A percentile compares a stretch with the other conserved stretches of the same genome.
These are phyloP conservation scores for Phaeosphaeria sp. DNA, from an alignment of 2,329 filamentous ascomycete genomes.

Conservation along the genomic window DNA sequence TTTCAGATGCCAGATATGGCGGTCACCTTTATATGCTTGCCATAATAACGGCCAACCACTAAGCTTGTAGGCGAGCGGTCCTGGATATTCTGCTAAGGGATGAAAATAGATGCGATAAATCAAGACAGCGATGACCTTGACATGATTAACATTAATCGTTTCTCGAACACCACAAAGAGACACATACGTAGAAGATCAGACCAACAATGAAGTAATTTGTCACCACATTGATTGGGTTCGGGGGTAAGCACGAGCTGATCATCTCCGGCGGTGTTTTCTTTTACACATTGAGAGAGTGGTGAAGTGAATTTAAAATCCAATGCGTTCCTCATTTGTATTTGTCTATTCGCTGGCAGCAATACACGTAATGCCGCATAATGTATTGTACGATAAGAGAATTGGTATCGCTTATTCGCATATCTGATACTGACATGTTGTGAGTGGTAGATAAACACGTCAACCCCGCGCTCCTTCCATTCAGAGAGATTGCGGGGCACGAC, in stretches of 20 bases:
- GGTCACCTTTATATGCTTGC: slow-evolving; percentile 33
- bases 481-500: slow-evolving; percentile 9
- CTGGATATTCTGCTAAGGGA: slow-evolving; percentile 33
- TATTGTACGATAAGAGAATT: not conserved
- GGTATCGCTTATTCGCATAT: not conserved
- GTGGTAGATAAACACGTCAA: not conserved
- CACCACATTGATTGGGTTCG: not conserved
- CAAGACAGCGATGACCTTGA: slow-evolving; percentile 12
- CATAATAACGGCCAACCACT: slow-evolving; percentile 32
- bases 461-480: slow-evolving; percentile 8
- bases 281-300: not conserved
- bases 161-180: too few species aligned
- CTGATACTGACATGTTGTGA: not conserved
- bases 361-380: not conserved
- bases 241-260: slow-evolving; percentile 3
- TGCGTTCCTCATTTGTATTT: not conserved
- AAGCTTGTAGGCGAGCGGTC: slow-evolving; percentile 32
- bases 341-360: not conserved
- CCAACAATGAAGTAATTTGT: not conserved
- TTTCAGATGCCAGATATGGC: slow-evolving; percentile 32
- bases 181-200: slow-evolving; percentile 8
- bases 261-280: not conserved
- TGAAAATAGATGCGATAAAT: slow-evolving; percentile 34
- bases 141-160: not conserved
- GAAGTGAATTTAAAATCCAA: not conserved